Evolutionary conservation across 805 yeast genomes (phyloP).

Genomic region (Spathaspora arborariae): DNA sequence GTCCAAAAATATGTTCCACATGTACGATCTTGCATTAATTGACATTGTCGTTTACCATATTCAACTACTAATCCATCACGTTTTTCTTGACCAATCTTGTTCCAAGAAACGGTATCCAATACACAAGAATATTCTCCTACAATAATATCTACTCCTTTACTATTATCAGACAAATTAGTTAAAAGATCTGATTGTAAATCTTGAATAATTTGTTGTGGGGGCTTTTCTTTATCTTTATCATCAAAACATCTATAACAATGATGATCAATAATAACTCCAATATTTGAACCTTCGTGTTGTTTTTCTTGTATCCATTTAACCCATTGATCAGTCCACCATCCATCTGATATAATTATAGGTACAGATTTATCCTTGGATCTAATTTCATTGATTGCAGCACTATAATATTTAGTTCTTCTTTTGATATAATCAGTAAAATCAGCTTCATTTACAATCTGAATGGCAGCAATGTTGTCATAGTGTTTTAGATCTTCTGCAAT

Average conservation of each 20-base stretch:
- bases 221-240: conserved; percentile 62
- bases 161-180: conserved; percentile 43
- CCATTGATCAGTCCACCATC: conserved; percentile 89
- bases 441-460: conserved; percentile 86
- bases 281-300: conserved; percentile 24
- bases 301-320: conserved; percentile 57
- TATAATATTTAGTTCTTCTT: conserved; percentile 58
- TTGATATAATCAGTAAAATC: conserved; percentile 50
- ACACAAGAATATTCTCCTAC: conserved; percentile 93
- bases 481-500: conserved; percentile 56
- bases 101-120: conserved; percentile 74
- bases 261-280: conserved; percentile 74
- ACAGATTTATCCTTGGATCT: conserved; percentile 50
- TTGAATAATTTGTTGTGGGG: conserved; percentile 58
- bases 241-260: conserved; percentile 87
- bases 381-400: conserved; percentile 58
- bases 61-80: conserved; percentile 55
- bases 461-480: conserved; percentile 70
- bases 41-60: conserved; percentile 58
- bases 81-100: conserved; percentile 36
- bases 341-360: conserved; percentile 84
- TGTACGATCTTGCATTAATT: conserved; percentile 46
- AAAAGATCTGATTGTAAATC: conserved; percentile 51
- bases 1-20: conserved; percentile 91
- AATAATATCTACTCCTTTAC: conserved; percentile 58